phyloP scores from a whole-genome alignment of 2,329 filamentous ascomycete genomes.

The Epichloe gansuensis region DNA sequence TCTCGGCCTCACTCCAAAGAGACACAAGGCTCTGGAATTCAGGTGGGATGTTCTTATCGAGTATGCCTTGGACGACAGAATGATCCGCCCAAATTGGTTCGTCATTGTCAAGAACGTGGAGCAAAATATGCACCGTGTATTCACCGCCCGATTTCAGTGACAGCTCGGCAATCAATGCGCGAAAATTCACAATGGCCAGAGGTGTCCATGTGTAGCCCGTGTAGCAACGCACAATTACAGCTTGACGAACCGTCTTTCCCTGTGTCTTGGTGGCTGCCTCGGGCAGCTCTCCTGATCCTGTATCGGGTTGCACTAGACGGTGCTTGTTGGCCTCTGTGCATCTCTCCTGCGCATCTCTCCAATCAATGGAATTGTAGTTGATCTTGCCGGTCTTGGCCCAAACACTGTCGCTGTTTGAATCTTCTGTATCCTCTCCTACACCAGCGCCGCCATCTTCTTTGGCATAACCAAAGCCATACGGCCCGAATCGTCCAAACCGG shows the following conservation, averaged over 20 bases:
- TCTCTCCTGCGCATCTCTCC: conserved; percentile 39
- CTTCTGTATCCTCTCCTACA: conserved; percentile 61
- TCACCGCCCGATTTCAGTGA: conserved; percentile 68
- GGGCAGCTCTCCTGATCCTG: conserved; percentile 24
- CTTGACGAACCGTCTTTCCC: conserved; percentile 47
- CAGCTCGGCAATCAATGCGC: conserved; percentile 69
- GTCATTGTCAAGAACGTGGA: conserved; percentile 73
- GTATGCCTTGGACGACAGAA: conserved; percentile 56
- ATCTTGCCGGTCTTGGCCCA: conserved; percentile 45
- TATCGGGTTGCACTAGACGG: conserved; percentile 38
- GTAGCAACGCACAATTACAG: conserved; percentile 71
- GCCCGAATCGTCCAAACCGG: conserved; percentile 69
- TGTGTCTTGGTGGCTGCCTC: conserved; percentile 9
- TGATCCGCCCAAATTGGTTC: conserved; percentile 73
- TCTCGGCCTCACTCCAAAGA: conserved; percentile 76
- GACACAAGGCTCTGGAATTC: conserved; percentile 75
- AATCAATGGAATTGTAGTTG: conserved; percentile 43
- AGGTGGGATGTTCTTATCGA: conserved; percentile 52
- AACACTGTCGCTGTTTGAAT: conserved; percentile 49
- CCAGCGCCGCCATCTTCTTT: conserved; percentile 57
- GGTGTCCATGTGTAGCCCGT: conserved; percentile 66
- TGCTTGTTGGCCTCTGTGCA: conserved; percentile 49
- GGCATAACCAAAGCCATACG: conserved; percentile 78
- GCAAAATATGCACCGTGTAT: conserved; percentile 70
- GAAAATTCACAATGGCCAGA: conserved; percentile 68